Conservation (phyloP, 1,284 basidiomycete species). For the Omphalotus olearius region DNA sequence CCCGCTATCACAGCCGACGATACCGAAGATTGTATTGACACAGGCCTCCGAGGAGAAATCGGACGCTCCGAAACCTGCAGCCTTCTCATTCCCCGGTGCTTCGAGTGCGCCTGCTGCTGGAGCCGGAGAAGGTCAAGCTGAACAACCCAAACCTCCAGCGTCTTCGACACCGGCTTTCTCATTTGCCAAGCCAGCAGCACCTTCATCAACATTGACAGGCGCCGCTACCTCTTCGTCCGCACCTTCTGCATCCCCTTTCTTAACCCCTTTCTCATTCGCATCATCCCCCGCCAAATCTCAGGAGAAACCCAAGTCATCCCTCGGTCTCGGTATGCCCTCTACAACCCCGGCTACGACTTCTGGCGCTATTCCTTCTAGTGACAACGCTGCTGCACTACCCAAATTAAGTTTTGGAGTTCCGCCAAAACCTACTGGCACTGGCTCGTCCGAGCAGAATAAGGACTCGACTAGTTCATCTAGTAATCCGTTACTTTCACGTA, state of each 20-base stretch:
- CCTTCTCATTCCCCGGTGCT: conserved; percentile 7
- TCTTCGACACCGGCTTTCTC: conserved; percentile 17
- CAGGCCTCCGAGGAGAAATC: conserved; percentile 3
- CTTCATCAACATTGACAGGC: conserved; percentile 7
- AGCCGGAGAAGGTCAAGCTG: conserved; percentile 8
- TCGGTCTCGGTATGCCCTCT: conserved; percentile 16
- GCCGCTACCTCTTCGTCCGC: conserved; percentile 14
- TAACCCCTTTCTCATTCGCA: conserved; percentile 11
- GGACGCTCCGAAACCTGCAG: conserved; percentile 2
- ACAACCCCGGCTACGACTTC: conserved; percentile 13
- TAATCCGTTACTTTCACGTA: too few species aligned
- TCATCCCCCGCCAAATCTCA: conserved; percentile 6
- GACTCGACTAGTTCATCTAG: not conserved
- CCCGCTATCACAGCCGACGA: not conserved
- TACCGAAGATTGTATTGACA: conserved; percentile 12
- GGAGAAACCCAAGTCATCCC: conserved; percentile 6
- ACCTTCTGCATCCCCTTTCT: conserved; percentile 13
- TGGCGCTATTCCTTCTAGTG: conserved; percentile 1
- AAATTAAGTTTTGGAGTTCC: not conserved
- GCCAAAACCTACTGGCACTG: too few species aligned
- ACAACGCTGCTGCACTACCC: conserved; percentile 5
- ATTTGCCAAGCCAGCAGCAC: conserved; percentile 20
- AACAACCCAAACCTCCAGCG: conserved; percentile 15
- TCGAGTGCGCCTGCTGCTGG: conserved; percentile 7
- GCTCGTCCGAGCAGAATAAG: too few species aligned